Evolutionary conservation across 1,284 basidiomycete genomes (phyloP), one percentile per base, ranked within the genome.

Genomic region (Heliocybe sulcata): DNA sequence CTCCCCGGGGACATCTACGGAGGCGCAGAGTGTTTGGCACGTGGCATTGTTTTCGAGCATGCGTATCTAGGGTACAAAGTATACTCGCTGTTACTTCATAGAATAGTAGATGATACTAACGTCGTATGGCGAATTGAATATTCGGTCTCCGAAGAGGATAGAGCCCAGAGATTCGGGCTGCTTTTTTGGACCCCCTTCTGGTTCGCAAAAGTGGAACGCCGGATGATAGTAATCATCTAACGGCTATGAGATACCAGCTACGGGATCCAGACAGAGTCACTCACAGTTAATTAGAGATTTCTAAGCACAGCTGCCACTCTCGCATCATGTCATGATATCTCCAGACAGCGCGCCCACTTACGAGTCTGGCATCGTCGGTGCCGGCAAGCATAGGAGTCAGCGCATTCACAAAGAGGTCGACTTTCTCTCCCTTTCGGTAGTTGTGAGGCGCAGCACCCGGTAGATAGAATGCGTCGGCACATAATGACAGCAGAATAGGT

Each of bases 131-230:
- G 92, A 93, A 67, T 88, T 87, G 71, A 95, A 93, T 66, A 99
- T 94, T 57, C 96, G 82, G 74, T 99, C 96, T 27, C 96, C 96
- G 63, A 98, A 98, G 14, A 99, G 75, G 59, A 97, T 94, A 27
- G 92, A 93, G 3, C 96, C 96, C 25, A 99, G 75, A 1, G 87
- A 90, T 70, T 97, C 95, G 12, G 90, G 85, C 66, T 94, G 86
- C 62, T 87, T 85, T 65, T 85, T 72, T 1, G 87, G 84, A 2
- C 92, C 92, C 6, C 77, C 85, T 51, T 80, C 72, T 4, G 96
- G 96, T 59, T 80, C 65, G 67, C 96, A 98, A 70, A 98, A 98
- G 60, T 87, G 86, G 61, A 98, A 90, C 45, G 76, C 75, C 1
- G 85, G 81, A 63, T 93, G 84, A 72, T 96, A 96, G 70, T 94